Base-by-base conservation (phyloP, 2,329 filamentous ascomycete species). In the Elsinoe australis region DNA sequence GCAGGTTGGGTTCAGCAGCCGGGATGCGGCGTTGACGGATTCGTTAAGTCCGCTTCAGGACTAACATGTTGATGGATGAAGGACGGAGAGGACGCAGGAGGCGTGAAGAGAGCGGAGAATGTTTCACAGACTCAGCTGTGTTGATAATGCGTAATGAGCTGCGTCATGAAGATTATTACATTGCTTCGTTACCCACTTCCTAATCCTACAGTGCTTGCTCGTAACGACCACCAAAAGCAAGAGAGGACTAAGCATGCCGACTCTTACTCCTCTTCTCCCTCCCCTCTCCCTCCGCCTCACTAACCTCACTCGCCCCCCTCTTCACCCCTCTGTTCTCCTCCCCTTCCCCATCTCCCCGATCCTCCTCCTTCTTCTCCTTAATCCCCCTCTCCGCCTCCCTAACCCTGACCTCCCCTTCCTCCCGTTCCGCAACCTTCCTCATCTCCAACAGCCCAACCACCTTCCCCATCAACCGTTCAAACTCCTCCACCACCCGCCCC, bases 361-460 rank as follows among this genome's bases (percentile, higher is more conserved):
- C 41, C 14, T 41, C 52, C 17, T 50, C 52, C 17, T 42, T 46
- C n/a, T 28, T 33, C 21, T 31, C 47, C 33, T 47, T 52, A 19
- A 54, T 47, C 31, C 28, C 47, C 48, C 39, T 52, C 62, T 71
- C 68, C 4, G 64, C 64, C 39, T 62, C 55, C 58, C 76, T 76
- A 56, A 66, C 60, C 58, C 74, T 77, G 56, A 86, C 75, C 65
- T 90, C 85, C 9, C 72, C 77, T 53, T 87, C 82, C 24, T 89
- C 70, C 68, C 87, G 88, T 63, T 92, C 86, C 12, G 76, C 73
- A 21, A 84, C 67, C 68, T 89, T 90, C 51, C 83, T 73, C 52
- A 83, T 71, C 54, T 92, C 86, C 3, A 92, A 73, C 19, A 92
- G 67, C 28, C 73, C 69, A 47, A 80, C 77, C 31, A 92, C 82